Percentiles rank a stretch among this genome's conserved stretches.
Conservation (phyloP, 2,329 filamentous ascomycete species). For the Paecilomyces dactylethromorphus region DNA sequence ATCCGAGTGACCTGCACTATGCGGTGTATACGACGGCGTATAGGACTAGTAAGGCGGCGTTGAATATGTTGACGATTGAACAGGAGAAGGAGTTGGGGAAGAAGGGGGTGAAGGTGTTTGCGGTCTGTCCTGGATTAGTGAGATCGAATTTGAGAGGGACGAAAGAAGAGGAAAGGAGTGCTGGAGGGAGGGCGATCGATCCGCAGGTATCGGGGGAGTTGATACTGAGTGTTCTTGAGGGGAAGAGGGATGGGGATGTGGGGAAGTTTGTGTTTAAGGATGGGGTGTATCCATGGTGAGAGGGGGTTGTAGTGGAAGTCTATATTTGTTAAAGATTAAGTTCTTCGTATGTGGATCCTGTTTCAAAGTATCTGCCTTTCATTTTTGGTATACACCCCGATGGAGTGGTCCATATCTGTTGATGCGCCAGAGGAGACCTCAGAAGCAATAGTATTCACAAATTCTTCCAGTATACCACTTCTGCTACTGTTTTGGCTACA, state of each 20-base stretch:
- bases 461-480: too few species aligned
- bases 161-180: background rate
- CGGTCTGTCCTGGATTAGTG: constrained; percentile 6
- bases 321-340: background rate
- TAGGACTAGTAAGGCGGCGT: constrained; percentile 3
- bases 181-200: constrained; percentile 2
- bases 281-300: background rate
- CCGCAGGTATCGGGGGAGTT: constrained; percentile 1
- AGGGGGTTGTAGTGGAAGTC: background rate
- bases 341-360: too few species aligned
- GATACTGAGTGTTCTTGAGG: background rate
- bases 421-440: too few species aligned
- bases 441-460: too few species aligned
- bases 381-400: too few species aligned
- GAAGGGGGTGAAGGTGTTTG: constrained; percentile 4
- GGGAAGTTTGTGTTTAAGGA: background rate
- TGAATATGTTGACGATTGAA: constrained; percentile 5
- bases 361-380: too few species aligned
- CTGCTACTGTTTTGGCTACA: too few species aligned
- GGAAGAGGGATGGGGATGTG: constrained; percentile 5
- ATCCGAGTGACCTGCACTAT: background rate
- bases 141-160: constrained; percentile 3
- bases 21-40: background rate
- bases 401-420: too few species aligned
- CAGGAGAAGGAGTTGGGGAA: background rate